Percentiles rank a stretch among this genome's conserved stretches.
phyloP scores from a whole-genome alignment of 2,329 filamentous ascomycete species.

The Aspergillus transmontanensis region DNA sequence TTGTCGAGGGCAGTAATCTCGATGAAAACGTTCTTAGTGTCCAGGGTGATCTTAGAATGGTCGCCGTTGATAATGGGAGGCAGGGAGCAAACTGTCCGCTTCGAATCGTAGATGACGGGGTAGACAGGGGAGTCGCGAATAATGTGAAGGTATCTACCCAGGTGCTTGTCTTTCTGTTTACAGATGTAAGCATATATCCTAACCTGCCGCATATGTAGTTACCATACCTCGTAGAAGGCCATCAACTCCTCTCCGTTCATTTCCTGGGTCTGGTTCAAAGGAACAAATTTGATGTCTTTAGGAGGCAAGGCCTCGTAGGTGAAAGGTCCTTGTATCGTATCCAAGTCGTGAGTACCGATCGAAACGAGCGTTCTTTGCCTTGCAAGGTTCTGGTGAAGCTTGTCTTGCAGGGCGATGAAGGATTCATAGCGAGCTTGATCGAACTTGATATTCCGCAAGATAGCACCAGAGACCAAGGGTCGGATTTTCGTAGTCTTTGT shows the following conservation, averaged over 20 bases:
- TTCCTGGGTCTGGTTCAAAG: conserved; percentile 86
- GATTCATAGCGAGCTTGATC: conserved; percentile 89
- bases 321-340: conserved; percentile 92
- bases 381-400: conserved; percentile 94
- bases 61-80: conserved; percentile 98
- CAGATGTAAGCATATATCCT: conserved; percentile 16
- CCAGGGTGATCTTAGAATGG: conserved; percentile 90
- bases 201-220: background rate
- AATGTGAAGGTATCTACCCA: conserved; percentile 89
- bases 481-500: conserved; percentile 72
- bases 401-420: conserved; percentile 97
- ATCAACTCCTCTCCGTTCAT: conserved; percentile 90
- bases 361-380: conserved; percentile 91
- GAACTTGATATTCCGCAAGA: conserved; percentile 89
- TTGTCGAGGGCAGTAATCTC: conserved; percentile 95
- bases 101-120: conserved; percentile 90
- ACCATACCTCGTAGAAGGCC: conserved; percentile 75
- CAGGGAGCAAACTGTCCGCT: conserved; percentile 84
- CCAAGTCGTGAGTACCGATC: conserved; percentile 94
- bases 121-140: conserved; percentile 93
- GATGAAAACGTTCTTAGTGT: conserved; percentile 94
- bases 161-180: conserved; percentile 78
- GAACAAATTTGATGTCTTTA: conserved; percentile 87
- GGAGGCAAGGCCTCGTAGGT: conserved; percentile 91
- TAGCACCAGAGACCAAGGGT: conserved; percentile 84